A percentile compares a stretch with the other conserved stretches of the same genome.
phyloP scores from a whole-genome alignment of 2,329 filamentous ascomycete species.

The Lasiodiplodia citricola region DNA sequence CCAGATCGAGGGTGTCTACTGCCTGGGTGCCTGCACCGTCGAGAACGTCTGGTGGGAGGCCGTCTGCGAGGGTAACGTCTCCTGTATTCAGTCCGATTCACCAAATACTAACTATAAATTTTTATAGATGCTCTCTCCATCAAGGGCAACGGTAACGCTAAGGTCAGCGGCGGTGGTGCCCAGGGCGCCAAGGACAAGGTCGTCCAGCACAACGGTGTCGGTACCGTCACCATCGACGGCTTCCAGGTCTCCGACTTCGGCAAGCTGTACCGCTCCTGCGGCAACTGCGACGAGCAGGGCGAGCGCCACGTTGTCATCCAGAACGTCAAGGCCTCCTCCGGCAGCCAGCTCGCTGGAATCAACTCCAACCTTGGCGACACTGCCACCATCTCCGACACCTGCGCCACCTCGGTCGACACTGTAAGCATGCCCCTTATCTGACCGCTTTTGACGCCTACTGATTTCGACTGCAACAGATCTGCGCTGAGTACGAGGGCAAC shows the following conservation, averaged over 20 bases:
- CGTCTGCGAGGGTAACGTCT: slow-evolving; percentile 43
- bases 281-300: slow-evolving; percentile 54
- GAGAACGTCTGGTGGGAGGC: slow-evolving; percentile 41
- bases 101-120: slow-evolving; percentile 58
- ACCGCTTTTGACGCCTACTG: background rate
- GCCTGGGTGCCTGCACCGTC: slow-evolving; percentile 54
- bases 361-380: slow-evolving; percentile 52
- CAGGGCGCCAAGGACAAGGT: slow-evolving; percentile 39
- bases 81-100: slow-evolving; percentile 44
- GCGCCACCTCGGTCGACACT: slow-evolving; percentile 39
- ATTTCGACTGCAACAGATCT: slow-evolving; percentile 35
- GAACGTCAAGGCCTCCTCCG: slow-evolving; percentile 14
- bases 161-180: slow-evolving; percentile 38
- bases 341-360: slow-evolving; percentile 28
- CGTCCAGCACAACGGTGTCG: slow-evolving; percentile 42
- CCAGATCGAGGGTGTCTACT: slow-evolving; percentile 58
- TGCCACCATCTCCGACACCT: slow-evolving; percentile 23
- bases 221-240: slow-evolving; percentile 40
- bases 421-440: slow-evolving; percentile 34
- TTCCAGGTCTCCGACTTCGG: slow-evolving; percentile 38
- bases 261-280: slow-evolving; percentile 35
- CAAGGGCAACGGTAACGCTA: slow-evolving; percentile 31
- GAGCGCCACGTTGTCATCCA: slow-evolving; percentile 43
- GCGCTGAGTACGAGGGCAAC: slow-evolving; percentile 42
- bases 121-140: slow-evolving; percentile 44